Evolutionary conservation across 768 basidiomycete species (phyloP), one percentile per base, ranked within the genome.

Genomic region (Pleurotus citrinopileatus): DNA sequence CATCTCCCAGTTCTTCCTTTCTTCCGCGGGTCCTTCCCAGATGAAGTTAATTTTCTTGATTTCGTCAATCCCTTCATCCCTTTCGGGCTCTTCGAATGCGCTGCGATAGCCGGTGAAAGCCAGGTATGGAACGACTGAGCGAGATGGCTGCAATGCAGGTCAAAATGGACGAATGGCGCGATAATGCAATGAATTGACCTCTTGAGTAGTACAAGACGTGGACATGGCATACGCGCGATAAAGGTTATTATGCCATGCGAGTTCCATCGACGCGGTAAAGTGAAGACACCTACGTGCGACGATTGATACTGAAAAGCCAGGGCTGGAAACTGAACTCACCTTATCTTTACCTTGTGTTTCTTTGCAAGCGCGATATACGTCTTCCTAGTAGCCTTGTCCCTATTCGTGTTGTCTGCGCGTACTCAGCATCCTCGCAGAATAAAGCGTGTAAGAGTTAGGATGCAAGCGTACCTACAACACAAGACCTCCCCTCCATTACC

Each of bases 211-310:
- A n/a, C 71, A 66, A 1, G 74, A 73, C 2, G 78, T 65, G 0
- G 84, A 82, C 26, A 79, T 69, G 56, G 79, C 80, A 59, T 74
- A 90, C 32, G 91, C 84, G 26, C 95, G 82, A 64, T 96, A 97
- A 6, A 94, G 69, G 62, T 95, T 95, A 66, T 98, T 97, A 68
- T 98, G 96, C 86, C 86, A 90, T 2, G 91, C 91, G 5, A 96
- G 77, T 42, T 93, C 89, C n/a, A 82, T 60, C 7, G 87, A 81
- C 40, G 85, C 89, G 7, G 81, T 74, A 61, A 97, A 96, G 23
- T 79, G 59, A 65, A 95, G 82, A 63, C 91, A 90, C 52, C 91
- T 89, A 42, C 8, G n/a, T 10, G 44, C 28, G 42, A 48, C 27
- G 9, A 22, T 37, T 25, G 34, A 43, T 37, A 6, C 20, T 12